Conservation (phyloP, 192 early-diverging fungal species). For the Pecoramyces ruminantium region DNA sequence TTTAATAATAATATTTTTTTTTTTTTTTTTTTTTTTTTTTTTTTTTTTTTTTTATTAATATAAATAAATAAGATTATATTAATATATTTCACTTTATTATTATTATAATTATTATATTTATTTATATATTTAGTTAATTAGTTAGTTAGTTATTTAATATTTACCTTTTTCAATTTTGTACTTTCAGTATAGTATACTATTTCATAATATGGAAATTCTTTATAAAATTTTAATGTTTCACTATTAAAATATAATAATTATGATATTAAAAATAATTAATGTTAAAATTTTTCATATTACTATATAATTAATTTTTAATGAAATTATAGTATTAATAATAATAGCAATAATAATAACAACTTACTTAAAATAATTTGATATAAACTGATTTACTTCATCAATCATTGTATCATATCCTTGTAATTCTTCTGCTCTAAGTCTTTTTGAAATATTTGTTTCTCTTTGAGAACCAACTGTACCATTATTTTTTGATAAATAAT, state of each 20-base stretch:
- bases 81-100: too few species aligned
- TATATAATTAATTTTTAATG: too few species aligned
- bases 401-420: not conserved
- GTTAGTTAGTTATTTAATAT: too few species aligned
- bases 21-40: too few species aligned
- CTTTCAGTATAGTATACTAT: conserved; percentile 60
- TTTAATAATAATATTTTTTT: too few species aligned
- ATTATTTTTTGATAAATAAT: not conserved
- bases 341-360: not conserved
- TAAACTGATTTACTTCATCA: not conserved
- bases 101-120: too few species aligned
- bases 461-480: not conserved
- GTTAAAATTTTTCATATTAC: too few species aligned
- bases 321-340: too few species aligned
- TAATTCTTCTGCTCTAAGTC: not conserved
- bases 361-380: not conserved
- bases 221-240: conserved; percentile 30
- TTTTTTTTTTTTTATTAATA: too few species aligned
- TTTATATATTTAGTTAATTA: too few species aligned
- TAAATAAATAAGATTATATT: not conserved
- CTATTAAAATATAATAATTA: not conserved
- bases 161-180: conserved; percentile 54
- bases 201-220: conserved; percentile 48
- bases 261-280: too few species aligned
- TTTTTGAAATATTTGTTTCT: not conserved